Evolutionary conservation across 495 filamentous ascomycete genomes (phyloP).

Genomic region (Eremomyces bilateralis): DNA sequence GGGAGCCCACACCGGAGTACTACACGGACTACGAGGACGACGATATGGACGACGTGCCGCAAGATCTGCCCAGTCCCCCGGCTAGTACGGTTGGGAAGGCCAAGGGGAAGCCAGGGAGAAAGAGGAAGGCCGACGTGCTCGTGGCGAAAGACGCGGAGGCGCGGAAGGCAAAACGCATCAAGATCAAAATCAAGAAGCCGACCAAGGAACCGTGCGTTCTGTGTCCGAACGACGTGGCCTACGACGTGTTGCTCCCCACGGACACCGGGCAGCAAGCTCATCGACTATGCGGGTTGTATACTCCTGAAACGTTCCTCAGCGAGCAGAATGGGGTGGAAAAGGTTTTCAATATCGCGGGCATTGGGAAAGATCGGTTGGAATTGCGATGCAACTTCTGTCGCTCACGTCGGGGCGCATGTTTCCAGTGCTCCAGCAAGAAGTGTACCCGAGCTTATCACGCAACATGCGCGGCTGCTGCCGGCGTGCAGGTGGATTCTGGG

Average conservation of each 20-base stretch:
- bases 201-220: slow-evolving; percentile 73
- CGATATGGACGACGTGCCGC: slow-evolving; percentile 37
- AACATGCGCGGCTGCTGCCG: slow-evolving; percentile 77
- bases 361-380: slow-evolving; percentile 71
- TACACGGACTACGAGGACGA: slow-evolving; percentile 63
- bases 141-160: slow-evolving; percentile 32
- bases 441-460: slow-evolving; percentile 88
- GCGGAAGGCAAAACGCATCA: slow-evolving; percentile 51
- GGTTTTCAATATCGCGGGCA: slow-evolving; percentile 52
- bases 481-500: slow-evolving; percentile 74
- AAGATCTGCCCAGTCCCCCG: slow-evolving; percentile 60
- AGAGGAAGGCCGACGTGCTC: slow-evolving; percentile 34
- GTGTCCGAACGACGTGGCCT: slow-evolving; percentile 80
- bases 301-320: slow-evolving; percentile 73
- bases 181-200: slow-evolving; percentile 42
- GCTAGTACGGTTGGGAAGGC: slow-evolving; percentile 44
- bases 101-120: slow-evolving; percentile 29
- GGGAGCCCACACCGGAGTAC: slow-evolving; percentile 75
- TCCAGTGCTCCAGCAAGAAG: slow-evolving; percentile 92
- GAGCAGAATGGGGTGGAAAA: slow-evolving; percentile 46
- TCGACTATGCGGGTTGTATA: slow-evolving; percentile 72
- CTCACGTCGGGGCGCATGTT: slow-evolving; percentile 79
- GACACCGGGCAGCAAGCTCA: slow-evolving; percentile 78
- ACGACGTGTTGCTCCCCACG: slow-evolving; percentile 63
- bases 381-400: slow-evolving; percentile 90